Base-by-base conservation (phyloP, 345 rosid genomes). In the Sonneratia alba region DNA sequence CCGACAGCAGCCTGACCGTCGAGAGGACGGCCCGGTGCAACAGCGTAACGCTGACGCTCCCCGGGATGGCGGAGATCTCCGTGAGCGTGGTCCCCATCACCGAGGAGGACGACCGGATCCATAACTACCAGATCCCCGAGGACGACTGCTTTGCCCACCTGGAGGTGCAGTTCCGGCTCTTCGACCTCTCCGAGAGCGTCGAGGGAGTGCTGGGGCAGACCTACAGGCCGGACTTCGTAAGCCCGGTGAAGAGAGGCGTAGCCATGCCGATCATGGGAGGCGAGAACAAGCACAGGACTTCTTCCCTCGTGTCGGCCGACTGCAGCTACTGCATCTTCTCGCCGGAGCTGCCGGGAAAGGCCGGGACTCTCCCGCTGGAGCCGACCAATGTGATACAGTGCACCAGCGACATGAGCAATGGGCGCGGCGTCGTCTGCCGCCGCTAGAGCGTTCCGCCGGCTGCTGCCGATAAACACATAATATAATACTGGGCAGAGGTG, bases 231-330 rank as follows among this genome's bases (percentile, higher is more conserved):
- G 74, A 53, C 34, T 75, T 61, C 66, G 53, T 9, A 66, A 70
- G 66, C 57, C 76, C 36, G 4, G 78, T 70, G 65, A 75, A 65
- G 78, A 66, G 63, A 38, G 78, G 78, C 0, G 78, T 66, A 10
- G 36, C 43, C 3, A 75, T 75, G 74, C 70, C 78, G 24, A 36
- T 75, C 37, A 65, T 64, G 78, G 78, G 78, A 0, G 78, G 78
- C 36, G 72, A 74, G 32, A 66, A 42, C 43, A 75, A 70, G 55
- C 70, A 70, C 78, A 49, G 36, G 64, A 70, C 78, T n/a, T 70
- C 78, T 3, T 64, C 70, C 7, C 74, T 75, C 16, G 49, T 75
- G 70, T 63, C 70, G 0, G 32, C 77, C 16, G 73, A 75, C 22
- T 75, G 74, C 49, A 38, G 70, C 70, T 55, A 27, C n/a, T 68